Base-by-base conservation (phyloP, 208 protist species). In the Vickermania ingenoplastis region DNA sequence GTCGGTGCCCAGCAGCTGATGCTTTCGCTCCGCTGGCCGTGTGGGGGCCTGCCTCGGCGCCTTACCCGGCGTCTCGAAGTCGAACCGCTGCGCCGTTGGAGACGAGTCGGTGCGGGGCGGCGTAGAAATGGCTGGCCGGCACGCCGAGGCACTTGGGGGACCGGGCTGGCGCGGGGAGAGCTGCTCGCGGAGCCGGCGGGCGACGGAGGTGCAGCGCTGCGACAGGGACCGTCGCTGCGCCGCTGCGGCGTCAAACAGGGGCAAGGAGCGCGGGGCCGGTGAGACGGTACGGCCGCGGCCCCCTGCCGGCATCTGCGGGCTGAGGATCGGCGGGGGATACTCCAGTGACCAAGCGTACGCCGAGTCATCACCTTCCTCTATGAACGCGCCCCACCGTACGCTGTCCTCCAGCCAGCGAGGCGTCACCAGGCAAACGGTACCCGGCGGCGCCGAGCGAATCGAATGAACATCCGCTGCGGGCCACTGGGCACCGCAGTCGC, bases 361-460 rank as follows among this genome's bases (percentile, higher is more conserved):
- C 11, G 36, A 17, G 17, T 17, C 7, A 59, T 31, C 4, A 27
- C 23, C 23, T 41, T 91, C 84, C 48, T 86, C 79, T 0, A 91
- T 61, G 61, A 91, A 91, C 0, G 71, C 57, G 27, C 84, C 84
- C 78, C 81, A 91, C 29, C 65, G 56, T 13, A 76, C 62, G 53
- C 78, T 83, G 2, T 57, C 65, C 1, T 67, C 71, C 5, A 91
- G 59, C 78, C 81, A 91, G 3, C 58, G 61, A 0, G 75, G 49
- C 2, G 29, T 61, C 3, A 91, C 79, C 1, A 85, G n/a, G 3
- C 70, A 74, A 2, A 86, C 24, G 23, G 66, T 57, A 1, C 74
- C 70, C 13, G 45, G 53, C 1, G 71, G 60, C 17, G 51, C 61
- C 28, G n/a, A n/a, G 31, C 11, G 27, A 3, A 14, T 41, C n/a